Evolutionary conservation across 2,329 filamentous ascomycete genomes (phyloP), one percentile per base, ranked within the genome.

Genomic region (Microsporum canis): DNA sequence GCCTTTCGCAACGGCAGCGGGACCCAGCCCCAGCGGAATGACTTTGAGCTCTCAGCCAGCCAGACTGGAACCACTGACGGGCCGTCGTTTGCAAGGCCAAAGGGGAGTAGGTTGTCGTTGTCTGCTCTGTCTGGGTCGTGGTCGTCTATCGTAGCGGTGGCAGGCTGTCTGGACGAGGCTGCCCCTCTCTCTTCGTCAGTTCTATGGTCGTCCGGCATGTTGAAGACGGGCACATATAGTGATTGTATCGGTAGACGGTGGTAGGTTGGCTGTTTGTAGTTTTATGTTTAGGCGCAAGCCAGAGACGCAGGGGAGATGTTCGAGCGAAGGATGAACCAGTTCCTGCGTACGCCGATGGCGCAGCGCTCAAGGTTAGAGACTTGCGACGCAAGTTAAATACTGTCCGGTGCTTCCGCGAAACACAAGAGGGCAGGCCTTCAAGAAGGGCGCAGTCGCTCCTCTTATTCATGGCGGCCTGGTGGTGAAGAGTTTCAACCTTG

Each of bases 21-120:
- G 3, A 80, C 72, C 78, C 78, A 79, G 66, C 70, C 70, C 74
- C 75, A 79, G 64, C 71, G 75, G 63, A 77, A 78, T 2, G 75
- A 75, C 59, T 74, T 75, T 59, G 76, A 78, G 6, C 76, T 77
- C 63, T 79, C 77, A 60, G 72, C 72, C 61, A 79, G 65, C 78
- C 78, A 80, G 60, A 79, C 70, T 39, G 78, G 78, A 27, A 79
- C 71, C 72, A 68, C 75, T 5, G 53, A 23, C 10, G 55, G 29
- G 31, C 58, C 60, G 10, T 60, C 49, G 23, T 58, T 41, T 5
- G 58, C 34, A 31, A 62, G 49, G 29, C 60, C 38, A 59, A 51
- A 33, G 29, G 61, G 66, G 64, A 61, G 67, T 65, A 57, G 61
- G 64, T 68, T 68, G 58, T 72, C 72, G 67, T 71, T 66, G 66